A percentile compares a stretch with the other conserved stretches of the same genome.
Evolutionary conservation across 805 yeast genomes (phyloP).

Genomic region (Candida gorgasii): DNA sequence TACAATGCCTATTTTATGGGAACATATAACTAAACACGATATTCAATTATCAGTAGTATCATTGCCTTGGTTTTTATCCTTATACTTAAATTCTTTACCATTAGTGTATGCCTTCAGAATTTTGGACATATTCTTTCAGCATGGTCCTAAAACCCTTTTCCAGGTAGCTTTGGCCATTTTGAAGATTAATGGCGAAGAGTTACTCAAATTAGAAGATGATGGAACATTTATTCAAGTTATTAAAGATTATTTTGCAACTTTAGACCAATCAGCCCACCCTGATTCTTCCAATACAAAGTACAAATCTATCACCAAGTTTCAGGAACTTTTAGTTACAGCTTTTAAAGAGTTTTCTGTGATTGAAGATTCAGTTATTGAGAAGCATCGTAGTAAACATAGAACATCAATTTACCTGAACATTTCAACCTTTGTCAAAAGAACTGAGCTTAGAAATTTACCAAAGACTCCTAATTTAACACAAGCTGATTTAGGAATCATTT

Average conservation of each 20-base stretch:
- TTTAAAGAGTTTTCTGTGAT: slow-evolving; percentile 85
- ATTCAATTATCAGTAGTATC: slow-evolving; percentile 93
- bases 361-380: slow-evolving; percentile 70
- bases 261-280: slow-evolving; percentile 81
- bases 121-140: slow-evolving; percentile 83
- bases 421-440: slow-evolving; percentile 86
- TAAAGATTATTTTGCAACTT: slow-evolving; percentile 74
- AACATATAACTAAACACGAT: slow-evolving; percentile 73
- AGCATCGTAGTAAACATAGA: slow-evolving; percentile 69
- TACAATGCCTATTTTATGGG: slow-evolving; percentile 87
- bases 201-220: slow-evolving; percentile 82
- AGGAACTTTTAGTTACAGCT: slow-evolving; percentile 86
- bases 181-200: slow-evolving; percentile 81
- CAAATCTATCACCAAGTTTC: slow-evolving; percentile 77
- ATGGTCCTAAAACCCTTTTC: slow-evolving; percentile 86
- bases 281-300: slow-evolving; percentile 62
- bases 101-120: slow-evolving; percentile 89
- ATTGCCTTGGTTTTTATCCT: slow-evolving; percentile 92
- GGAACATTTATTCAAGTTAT: slow-evolving; percentile 86
- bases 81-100: slow-evolving; percentile 92
- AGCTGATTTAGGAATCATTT: slow-evolving; percentile 66
- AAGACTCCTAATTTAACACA: slow-evolving; percentile 60
- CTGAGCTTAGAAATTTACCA: slow-evolving; percentile 85
- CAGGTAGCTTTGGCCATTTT: slow-evolving; percentile 93
- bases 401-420: slow-evolving; percentile 81